Evolutionary conservation across 345 rosid species (phyloP), one percentile per base, ranked within the genome.

Genomic region (Streptanthus diversifolius): DNA sequence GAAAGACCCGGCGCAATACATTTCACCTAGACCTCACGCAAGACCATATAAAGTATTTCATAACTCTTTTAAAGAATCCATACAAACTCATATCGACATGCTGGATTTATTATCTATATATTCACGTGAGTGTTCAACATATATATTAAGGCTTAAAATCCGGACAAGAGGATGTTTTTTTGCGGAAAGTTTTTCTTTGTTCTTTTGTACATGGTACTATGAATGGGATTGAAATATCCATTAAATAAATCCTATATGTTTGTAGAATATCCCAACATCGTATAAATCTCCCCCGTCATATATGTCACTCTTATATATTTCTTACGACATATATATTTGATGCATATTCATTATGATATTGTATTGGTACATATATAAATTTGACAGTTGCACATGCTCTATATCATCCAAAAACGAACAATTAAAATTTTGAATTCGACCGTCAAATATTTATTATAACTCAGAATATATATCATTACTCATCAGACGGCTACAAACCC

Each of bases 101-200:
- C 12, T 25, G 10, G 9, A 36, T 2, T 36, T 7, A 43, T 57
- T 18, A 49, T 49, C 55, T 25, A 41, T 43, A 25, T 24, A 37
- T 51, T 8, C 15, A 51, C 60, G 30, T 12, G 8, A 52, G 47
- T 32, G 60, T 36, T 33, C 52, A 59, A 5, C 48, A 29, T 40
- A 68, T 75, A 52, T 68, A 44, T 54, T 47, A 62, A 43, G 51
- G 43, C 79, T 27, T 63, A 56, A 76, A 62, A 51, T 67, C 79
- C 68, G 69, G 73, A 75, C 79, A 67, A 67, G 63, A 8, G 73
- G 73, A 60, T 67, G 24, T 71, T 43, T 76, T 68, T 69, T 19
- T 37, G 58, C 57, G 59, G 69, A 68, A 51, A 75, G 76, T 15
- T 57, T 62, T 49, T 60, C 29, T 45, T 71, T 54, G 77, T 63